phyloP scores from a whole-genome alignment of 352 stramenopile species.

The Phytophthora pini region DNA sequence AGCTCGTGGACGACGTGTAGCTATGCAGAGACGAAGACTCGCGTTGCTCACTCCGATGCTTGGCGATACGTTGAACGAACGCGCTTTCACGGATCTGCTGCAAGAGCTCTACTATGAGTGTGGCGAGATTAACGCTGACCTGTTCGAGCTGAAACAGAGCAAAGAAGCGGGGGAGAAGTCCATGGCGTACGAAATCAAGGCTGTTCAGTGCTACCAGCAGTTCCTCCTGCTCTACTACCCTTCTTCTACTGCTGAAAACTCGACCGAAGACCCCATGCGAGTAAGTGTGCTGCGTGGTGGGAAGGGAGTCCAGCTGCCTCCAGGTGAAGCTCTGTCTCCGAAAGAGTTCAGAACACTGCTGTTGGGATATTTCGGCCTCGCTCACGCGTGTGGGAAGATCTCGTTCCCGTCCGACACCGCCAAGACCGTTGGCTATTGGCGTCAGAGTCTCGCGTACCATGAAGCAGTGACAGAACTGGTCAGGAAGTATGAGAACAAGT shows the following conservation, averaged over 20 bases:
- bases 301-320: conserved; percentile 35
- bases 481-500: conserved; percentile 42
- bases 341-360: conserved; percentile 55
- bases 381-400: conserved; percentile 68
- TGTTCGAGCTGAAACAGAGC: conserved; percentile 72
- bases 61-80: conserved; percentile 53
- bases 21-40: conserved; percentile 69
- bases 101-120: conserved; percentile 78
- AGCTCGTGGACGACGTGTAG: conserved; percentile 61
- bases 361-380: conserved; percentile 67
- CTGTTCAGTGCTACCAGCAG: conserved; percentile 73
- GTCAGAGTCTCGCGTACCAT: conserved; percentile 62
- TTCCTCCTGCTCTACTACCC: conserved; percentile 77
- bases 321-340: conserved; percentile 36
- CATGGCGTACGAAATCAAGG: conserved; percentile 62
- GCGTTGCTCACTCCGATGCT: conserved; percentile 56
- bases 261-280: conserved; percentile 18
- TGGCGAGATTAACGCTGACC: conserved; percentile 59
- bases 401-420: conserved; percentile 42
- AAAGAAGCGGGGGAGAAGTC: conserved; percentile 49
- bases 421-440: conserved; percentile 70
- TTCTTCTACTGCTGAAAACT: background rate
- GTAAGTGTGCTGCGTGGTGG: conserved; percentile 43
- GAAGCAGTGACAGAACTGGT: conserved; percentile 51
- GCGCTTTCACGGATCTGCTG: conserved; percentile 57